phyloP scores from a whole-genome alignment of 169 alveolate species.

The Ichthyophthirius multifiliis region DNA sequence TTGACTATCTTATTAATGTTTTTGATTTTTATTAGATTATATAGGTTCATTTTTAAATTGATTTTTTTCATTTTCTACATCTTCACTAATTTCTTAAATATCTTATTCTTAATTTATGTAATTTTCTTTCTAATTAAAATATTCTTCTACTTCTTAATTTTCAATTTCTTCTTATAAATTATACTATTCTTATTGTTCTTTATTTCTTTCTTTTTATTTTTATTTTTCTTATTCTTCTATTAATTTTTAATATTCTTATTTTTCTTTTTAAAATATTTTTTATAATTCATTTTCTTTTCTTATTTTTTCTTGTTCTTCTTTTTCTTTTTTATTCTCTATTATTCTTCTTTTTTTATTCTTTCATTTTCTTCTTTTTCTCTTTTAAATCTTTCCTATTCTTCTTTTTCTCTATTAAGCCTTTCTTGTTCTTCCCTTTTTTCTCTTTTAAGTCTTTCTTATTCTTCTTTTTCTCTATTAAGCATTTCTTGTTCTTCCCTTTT shows the following conservation, averaged over 20 bases:
- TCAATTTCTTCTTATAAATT: neutral
- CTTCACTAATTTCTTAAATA: too few species aligned
- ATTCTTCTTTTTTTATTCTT: neutral
- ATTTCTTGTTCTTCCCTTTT: neutral
- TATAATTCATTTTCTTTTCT: neutral
- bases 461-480: neutral
- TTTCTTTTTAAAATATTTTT: neutral
- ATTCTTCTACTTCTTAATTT: neutral
- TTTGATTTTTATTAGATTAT: too few species aligned
- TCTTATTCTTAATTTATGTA: too few species aligned
- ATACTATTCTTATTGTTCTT: neutral
- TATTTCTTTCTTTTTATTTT: neutral
- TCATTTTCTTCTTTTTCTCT: neutral
- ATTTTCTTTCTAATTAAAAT: too few species aligned
- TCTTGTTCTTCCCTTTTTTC: neutral
- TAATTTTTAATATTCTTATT: neutral
- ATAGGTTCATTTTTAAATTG: too few species aligned
- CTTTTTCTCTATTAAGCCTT: neutral
- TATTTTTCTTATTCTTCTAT: neutral
- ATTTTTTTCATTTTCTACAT: too few species aligned
- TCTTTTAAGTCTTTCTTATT: neutral
- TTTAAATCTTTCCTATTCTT: neutral
- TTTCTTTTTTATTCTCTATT: neutral
- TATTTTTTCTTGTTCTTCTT: neutral
- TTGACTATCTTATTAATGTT: too few species aligned